Evolutionary conservation across 2,329 filamentous ascomycete genomes (phyloP), one percentile per base, ranked within the genome.

Genomic region (Fusarium sp.): DNA sequence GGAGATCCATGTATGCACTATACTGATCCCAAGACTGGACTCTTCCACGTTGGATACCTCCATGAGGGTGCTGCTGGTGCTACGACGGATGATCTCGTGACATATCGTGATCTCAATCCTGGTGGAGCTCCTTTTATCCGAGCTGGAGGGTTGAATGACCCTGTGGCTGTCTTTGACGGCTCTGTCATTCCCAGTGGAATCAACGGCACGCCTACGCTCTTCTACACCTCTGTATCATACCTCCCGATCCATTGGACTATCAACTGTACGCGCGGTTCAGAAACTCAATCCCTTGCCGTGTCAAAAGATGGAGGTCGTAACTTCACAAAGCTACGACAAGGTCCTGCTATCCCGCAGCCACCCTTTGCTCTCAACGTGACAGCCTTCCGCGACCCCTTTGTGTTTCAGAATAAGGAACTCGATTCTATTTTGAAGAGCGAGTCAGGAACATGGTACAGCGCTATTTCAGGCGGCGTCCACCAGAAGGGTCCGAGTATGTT

Each of bases 241-340:
- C 67, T 82, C 10, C 81, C 81, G 0, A 82, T 83, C 14, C 78
- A 81, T 37, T 83, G 81, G 81, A 82, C 79, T 11, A 76, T 82
- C 36, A 73, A 75, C 25, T 82, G 84, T 60, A 80, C 77, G n/a
- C 77, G 79, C 11, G 81, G 80, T 10, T 80, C 79, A 36, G 82
- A 84, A 63, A 80, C 81, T 1, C 80, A 84, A 50, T 79, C 78
- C 15, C 72, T 83, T 2, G 82, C 81, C 3, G 75, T 81, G 7
- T 78, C 75, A 72, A 79, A 56, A 76, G 79, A 80, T 78, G 70
- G 70, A 15, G 70, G 70, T 10, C 61, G 67, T 2, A 72, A 72
- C 21, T 71, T 72, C 25, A 72, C 70, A 14, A 72, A 72, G 45
- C 39, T 72, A 11, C 36, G 58, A 18, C 67, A 70, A 41, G 70